phyloP scores from a whole-genome alignment of 805 yeast genomes.

The Lipomyces sp. region DNA sequence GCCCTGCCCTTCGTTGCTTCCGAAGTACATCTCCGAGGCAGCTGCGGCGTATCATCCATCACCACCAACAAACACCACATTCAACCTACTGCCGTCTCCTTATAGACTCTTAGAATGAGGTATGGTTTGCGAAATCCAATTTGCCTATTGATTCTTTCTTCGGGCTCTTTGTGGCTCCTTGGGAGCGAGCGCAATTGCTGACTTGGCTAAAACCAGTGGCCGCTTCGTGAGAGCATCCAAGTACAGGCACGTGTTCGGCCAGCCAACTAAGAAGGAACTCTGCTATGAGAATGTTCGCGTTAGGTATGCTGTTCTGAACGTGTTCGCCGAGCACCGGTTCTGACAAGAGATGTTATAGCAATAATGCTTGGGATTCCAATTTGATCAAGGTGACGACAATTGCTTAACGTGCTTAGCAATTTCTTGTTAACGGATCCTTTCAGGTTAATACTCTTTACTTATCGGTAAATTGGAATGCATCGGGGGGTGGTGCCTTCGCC shows the following conservation, averaged over 20 bases:
- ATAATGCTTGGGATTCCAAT: constrained; percentile 96
- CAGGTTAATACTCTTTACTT: constrained; percentile 80
- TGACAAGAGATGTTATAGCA: constrained; percentile 53
- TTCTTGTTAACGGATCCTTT: constrained; percentile 2
- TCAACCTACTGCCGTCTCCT: neutral
- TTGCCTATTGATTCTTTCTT: neutral
- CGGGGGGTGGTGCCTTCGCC: constrained; percentile 98
- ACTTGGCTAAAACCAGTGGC: constrained; percentile 39
- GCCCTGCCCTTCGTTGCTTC: neutral
- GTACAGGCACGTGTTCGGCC: constrained; percentile 95
- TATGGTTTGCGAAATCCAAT: neutral
- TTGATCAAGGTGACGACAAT: constrained; percentile 59
- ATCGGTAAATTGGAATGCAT: constrained; percentile 88
- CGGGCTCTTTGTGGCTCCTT: neutral
- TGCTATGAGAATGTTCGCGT: constrained; percentile 67
- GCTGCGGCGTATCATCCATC: neutral
- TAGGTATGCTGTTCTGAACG: constrained; percentile 39
- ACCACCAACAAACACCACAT: neutral
- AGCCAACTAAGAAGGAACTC: constrained; percentile 71
- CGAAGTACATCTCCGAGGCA: neutral
- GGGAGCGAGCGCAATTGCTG: neutral
- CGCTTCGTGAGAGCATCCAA: constrained; percentile 96
- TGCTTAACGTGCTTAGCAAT: constrained; percentile 13
- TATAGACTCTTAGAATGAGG: neutral
- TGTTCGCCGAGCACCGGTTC: neutral